phyloP scores from a whole-genome alignment of 208 protist genomes.

The Phytomonas sp. region DNA sequence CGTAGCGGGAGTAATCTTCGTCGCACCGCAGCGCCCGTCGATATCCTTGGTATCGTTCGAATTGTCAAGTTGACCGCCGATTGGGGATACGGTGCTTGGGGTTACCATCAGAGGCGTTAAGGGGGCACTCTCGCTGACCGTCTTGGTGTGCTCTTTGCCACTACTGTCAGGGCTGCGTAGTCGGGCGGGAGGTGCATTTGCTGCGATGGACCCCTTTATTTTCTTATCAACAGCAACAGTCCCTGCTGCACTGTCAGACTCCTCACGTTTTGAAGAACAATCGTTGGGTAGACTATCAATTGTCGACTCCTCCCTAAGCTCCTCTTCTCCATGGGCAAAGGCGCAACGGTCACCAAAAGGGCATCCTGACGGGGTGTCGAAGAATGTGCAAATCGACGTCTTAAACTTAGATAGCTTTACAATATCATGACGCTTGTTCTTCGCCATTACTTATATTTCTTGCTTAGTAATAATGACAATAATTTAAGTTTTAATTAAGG shows the following conservation, averaged over 20 bases:
- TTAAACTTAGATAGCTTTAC: slow-evolving; percentile 84
- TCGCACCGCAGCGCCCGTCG: neutral
- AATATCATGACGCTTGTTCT: slow-evolving; percentile 61
- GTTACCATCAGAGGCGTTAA: neutral
- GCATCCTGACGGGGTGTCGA: slow-evolving; percentile 40
- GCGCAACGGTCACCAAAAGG: slow-evolving; percentile 71
- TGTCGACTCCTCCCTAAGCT: slow-evolving; percentile 43
- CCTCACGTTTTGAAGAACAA: neutral
- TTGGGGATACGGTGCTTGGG: neutral
- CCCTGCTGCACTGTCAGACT: neutral
- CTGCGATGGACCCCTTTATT: neutral
- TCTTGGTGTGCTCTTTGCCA: neutral
- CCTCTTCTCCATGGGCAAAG: slow-evolving; percentile 67
- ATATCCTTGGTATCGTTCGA: neutral
- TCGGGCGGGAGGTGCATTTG: neutral
- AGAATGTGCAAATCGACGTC: slow-evolving; percentile 77
- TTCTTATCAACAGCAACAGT: neutral
- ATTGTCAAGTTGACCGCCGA: neutral
- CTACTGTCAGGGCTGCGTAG: neutral
- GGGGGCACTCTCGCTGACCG: neutral
- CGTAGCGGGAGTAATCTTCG: neutral
- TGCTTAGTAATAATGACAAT: slow-evolving; percentile 7
- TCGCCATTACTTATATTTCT: slow-evolving; percentile 29
- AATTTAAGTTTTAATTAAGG: neutral
- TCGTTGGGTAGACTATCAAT: slow-evolving; percentile 5